Percentiles rank a stretch among this genome's conserved stretches.
phyloP scores from a whole-genome alignment of 805 yeast species.

The Metschnikowia lunata region DNA sequence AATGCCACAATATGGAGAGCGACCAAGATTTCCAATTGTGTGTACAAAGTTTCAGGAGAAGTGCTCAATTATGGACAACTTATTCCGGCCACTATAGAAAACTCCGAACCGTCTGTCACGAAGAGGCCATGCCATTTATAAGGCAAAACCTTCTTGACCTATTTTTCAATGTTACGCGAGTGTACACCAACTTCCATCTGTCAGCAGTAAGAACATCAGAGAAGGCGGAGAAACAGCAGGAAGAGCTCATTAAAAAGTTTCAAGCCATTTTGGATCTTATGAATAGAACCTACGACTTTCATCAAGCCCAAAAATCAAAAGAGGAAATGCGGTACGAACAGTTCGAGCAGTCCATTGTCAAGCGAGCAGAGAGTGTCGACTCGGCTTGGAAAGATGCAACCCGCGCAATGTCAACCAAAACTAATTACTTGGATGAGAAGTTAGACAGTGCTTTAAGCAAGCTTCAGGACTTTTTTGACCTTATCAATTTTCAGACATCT shows the following conservation, averaged over 20 bases:
- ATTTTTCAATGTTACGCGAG: conserved; percentile 44
- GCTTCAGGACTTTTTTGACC: conserved; percentile 3
- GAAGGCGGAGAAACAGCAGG: conserved; percentile 3
- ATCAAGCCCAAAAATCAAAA: background rate
- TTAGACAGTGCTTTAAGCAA: conserved; percentile 2
- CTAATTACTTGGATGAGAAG: background rate
- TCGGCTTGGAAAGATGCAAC: conserved; percentile 2
- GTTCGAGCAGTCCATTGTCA: conserved; percentile 4
- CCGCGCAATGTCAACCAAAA: conserved; percentile 1
- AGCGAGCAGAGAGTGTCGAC: background rate
- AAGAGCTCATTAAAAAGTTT: conserved; percentile 3
- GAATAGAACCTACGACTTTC: background rate
- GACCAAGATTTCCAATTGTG: conserved; percentile 30
- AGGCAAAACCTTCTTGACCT: conserved; percentile 46
- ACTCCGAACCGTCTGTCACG: conserved; percentile 49
- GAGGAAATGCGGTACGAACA: conserved; percentile 3
- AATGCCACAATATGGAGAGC: conserved; percentile 18
- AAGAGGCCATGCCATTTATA: conserved; percentile 48
- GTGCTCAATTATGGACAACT: conserved; percentile 69
- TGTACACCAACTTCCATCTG: conserved; percentile 13
- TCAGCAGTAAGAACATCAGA: conserved; percentile 4
- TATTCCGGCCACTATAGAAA: conserved; percentile 62
- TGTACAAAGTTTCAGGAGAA: conserved; percentile 35
- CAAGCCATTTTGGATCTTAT: conserved; percentile 3
- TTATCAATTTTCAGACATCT: conserved; percentile 1